Evolutionary conservation across 805 yeast genomes (phyloP).

Genomic region (Metschnikowia kofuensis): DNA sequence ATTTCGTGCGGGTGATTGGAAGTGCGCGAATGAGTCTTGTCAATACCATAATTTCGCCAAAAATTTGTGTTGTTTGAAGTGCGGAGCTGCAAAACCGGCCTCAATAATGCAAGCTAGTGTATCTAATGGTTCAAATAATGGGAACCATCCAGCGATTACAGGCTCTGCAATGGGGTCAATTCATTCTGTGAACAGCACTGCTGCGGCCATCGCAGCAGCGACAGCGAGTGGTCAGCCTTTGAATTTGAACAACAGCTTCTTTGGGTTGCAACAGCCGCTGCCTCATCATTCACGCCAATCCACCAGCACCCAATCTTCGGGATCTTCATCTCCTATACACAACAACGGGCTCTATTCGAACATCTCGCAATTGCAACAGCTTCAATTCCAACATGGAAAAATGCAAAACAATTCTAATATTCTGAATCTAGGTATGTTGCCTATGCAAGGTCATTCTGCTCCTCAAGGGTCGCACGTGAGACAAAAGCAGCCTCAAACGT

Average conservation of each 20-base stretch:
- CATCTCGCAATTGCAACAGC: conserved; percentile 19
- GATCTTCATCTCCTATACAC: conserved; percentile 13
- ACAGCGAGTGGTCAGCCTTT: conserved; percentile 47
- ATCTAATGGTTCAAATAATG: conserved; percentile 1
- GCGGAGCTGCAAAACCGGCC: conserved; percentile 68
- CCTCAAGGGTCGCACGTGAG: conserved; percentile 12
- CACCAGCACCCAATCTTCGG: conserved; percentile 6
- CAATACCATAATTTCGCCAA: conserved; percentile 91
- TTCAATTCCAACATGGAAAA: conserved; percentile 20
- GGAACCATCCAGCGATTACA: conserved; percentile 1
- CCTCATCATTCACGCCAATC: conserved; percentile 22
- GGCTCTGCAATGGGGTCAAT: conserved; percentile 13
- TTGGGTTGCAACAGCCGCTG: conserved; percentile 35
- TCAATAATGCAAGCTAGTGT: conserved; percentile 20
- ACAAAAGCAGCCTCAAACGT: conserved; percentile 14
- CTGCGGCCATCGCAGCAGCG: conserved; percentile 47
- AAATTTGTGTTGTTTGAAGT: conserved; percentile 79
- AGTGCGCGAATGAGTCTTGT: conserved; percentile 75
- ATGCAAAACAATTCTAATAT: conserved; percentile 17
- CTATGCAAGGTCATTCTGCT: conserved; percentile 9
- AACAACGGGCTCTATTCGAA: conserved; percentile 17
- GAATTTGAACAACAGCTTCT: conserved; percentile 30
- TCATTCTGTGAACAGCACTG: conserved; percentile 40
- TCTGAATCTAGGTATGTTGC: conserved; percentile 24
- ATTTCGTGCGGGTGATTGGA: conserved; percentile 97